Evolutionary conservation across 2,329 filamentous ascomycete genomes (phyloP).

Genomic region (Cercospora nicotianae): DNA sequence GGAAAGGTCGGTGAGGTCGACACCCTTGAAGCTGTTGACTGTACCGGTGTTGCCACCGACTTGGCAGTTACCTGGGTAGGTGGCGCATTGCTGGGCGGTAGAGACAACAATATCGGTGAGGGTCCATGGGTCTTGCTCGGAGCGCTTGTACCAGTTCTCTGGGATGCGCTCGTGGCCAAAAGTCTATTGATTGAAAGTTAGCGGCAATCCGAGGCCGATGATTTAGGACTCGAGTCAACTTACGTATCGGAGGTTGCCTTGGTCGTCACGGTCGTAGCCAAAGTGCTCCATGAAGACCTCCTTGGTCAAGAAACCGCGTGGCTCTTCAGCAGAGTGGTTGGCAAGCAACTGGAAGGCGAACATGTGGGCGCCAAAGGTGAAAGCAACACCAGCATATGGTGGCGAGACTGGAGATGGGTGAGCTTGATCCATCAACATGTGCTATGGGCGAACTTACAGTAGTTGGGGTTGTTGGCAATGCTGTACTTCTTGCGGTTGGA

Average conservation of each 20-base stretch:
- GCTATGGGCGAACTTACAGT: conserved; percentile 10
- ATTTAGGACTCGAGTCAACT: background rate
- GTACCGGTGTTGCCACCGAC: conserved; percentile 32
- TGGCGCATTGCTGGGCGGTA: conserved; percentile 31
- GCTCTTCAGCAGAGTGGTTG: conserved; percentile 32
- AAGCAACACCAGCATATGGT: conserved; percentile 31
- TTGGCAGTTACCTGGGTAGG: conserved; percentile 29
- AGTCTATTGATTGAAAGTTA: background rate
- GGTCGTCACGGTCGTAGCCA: conserved; percentile 28
- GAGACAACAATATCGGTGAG: conserved; percentile 29
- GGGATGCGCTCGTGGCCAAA: conserved; percentile 31
- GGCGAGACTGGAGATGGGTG: conserved; percentile 18
- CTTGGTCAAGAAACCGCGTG: conserved; percentile 28
- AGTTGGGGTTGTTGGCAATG: conserved; percentile 34
- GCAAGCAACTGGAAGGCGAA: conserved; percentile 30
- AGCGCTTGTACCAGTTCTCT: conserved; percentile 34
- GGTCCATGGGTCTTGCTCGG: conserved; percentile 29
- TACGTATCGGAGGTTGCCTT: conserved; percentile 17
- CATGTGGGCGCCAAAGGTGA: conserved; percentile 36
- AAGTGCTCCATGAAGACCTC: conserved; percentile 29
- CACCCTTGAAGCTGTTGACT: conserved; percentile 31
- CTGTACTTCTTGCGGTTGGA: conserved; percentile 32
- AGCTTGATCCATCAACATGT: background rate
- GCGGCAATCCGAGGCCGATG: background rate
- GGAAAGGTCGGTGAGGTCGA: conserved; percentile 30